These are phyloP conservation scores for Chalara sp. DNA, from an alignment of 2,329 filamentous ascomycete species.

Conservation along the genomic window DNA sequence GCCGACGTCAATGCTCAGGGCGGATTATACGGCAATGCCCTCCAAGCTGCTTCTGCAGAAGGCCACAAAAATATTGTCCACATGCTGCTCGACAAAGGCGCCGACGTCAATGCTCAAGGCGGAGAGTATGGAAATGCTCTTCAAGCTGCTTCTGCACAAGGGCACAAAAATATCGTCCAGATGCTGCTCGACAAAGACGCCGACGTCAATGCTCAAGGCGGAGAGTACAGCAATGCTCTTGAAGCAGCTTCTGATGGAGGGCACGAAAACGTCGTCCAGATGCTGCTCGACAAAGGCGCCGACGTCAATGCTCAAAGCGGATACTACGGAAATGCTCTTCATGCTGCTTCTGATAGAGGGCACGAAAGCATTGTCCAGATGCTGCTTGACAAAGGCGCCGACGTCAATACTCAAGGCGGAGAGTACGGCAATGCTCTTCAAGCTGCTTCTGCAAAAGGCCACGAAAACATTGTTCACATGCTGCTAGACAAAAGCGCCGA, in stretches of 20 bases:
- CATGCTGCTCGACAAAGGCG: constrained; percentile 11
- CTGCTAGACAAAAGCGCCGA: no score
- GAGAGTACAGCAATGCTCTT: not conserved
- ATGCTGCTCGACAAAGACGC: constrained; percentile 11
- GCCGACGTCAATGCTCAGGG: constrained; percentile 17
- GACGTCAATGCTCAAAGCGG: not conserved
- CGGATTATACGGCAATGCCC: constrained; percentile 8
- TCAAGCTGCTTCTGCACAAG: not conserved
- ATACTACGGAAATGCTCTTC: no score
- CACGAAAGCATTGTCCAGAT: no score
- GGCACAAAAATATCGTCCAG: not conserved
- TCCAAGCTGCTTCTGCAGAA: constrained; percentile 1
- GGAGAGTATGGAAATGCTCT: not conserved
- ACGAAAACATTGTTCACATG: no score
- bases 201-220: constrained; percentile 3
- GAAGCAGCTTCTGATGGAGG: not conserved
- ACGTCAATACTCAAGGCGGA: no score
- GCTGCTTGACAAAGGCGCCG: no score
- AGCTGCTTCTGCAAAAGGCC: no score
- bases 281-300: not conserved
- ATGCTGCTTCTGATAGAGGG: no score
- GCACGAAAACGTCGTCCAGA: not conserved
- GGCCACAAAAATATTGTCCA: constrained; percentile 12
- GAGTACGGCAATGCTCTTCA: no score
- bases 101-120: constrained; percentile 3